A percentile compares a stretch with the other conserved stretches of the same genome.
phyloP scores from a whole-genome alignment of 441 rosid genomes.

The Hypseocharis bilobata region DNA sequence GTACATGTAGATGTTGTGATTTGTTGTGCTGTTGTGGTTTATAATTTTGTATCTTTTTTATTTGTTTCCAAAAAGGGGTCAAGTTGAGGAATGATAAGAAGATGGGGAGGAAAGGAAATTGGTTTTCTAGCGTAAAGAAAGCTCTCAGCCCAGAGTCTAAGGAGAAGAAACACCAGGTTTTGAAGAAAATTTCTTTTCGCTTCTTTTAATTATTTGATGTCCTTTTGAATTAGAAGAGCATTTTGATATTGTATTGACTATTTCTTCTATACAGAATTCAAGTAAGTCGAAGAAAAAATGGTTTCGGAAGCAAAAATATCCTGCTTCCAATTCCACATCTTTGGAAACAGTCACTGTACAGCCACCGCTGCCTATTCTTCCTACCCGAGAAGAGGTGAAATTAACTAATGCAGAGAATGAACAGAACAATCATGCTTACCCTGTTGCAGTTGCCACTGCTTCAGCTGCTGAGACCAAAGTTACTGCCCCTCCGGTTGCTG shows the following conservation, averaged over 20 bases:
- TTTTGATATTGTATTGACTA: neutral
- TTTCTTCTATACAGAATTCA: slow-evolving; percentile 35
- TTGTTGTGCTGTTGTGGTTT: too few species aligned
- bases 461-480: slow-evolving; percentile 23
- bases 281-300: slow-evolving; percentile 42
- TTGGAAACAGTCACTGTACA: slow-evolving; percentile 24
- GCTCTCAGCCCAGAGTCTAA: slow-evolving; percentile 73
- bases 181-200: neutral
- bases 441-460: slow-evolving; percentile 32
- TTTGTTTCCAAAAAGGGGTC: slow-evolving; percentile 23
- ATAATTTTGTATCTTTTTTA: neutral
- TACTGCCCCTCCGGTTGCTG: slow-evolving; percentile 32
- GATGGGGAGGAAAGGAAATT: slow-evolving; percentile 89
- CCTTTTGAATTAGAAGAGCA: neutral
- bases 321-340: slow-evolving; percentile 32
- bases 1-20: neutral
- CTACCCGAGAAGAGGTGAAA: slow-evolving; percentile 37
- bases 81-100: slow-evolving; percentile 32
- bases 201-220: neutral
- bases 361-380: slow-evolving; percentile 32
- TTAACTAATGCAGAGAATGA: slow-evolving; percentile 41
- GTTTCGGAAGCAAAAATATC: slow-evolving; percentile 40
- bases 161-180: slow-evolving; percentile 56
- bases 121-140: slow-evolving; percentile 79
- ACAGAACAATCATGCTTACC: slow-evolving; percentile 23